Percentiles rank a stretch among this genome's conserved stretches.
Evolutionary conservation across 2,329 filamentous ascomycete genomes (phyloP).

Genomic region (Cercospora sp.): DNA sequence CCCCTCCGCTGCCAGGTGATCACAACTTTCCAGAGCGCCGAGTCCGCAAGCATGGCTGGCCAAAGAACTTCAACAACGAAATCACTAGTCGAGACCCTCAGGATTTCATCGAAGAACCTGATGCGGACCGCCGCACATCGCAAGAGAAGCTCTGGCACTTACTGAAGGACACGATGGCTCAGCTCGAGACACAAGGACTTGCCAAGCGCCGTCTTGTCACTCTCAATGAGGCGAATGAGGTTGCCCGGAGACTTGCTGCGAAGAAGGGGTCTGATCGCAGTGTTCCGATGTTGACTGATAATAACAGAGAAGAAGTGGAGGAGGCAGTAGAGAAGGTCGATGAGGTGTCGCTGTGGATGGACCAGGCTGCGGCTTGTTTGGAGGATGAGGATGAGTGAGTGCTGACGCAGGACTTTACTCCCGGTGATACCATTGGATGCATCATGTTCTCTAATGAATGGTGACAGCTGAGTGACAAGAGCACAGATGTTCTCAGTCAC

Average conservation of each 20-base stretch:
- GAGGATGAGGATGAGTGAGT: neutral
- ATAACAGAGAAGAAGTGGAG: neutral
- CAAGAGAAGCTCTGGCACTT: constrained; percentile 40
- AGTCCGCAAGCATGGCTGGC: neutral
- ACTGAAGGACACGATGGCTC: constrained; percentile 37
- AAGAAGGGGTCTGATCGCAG: constrained; percentile 14
- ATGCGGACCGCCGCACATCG: neutral
- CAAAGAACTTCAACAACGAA: constrained; percentile 7
- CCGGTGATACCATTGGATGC: too few species aligned
- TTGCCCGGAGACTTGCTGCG: constrained; percentile 46
- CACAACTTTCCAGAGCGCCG: neutral
- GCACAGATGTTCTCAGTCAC: too few species aligned
- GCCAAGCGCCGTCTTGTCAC: constrained; percentile 57
- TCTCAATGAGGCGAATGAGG: constrained; percentile 61
- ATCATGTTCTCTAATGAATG: too few species aligned
- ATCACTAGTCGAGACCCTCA: constrained; percentile 20
- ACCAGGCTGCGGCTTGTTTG: neutral
- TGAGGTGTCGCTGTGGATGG: constrained; percentile 13
- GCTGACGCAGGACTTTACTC: too few species aligned
- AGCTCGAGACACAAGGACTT: constrained; percentile 21
- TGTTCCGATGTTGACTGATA: neutral
- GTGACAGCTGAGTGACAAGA: too few species aligned
- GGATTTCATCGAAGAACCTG: constrained; percentile 27
- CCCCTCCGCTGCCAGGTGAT: constrained; percentile 19
- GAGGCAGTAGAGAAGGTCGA: neutral